Percentiles rank a stretch among this genome's conserved stretches.
Conservation (phyloP, 129 eudicot genomes). For the Solidago caesia region DNA sequence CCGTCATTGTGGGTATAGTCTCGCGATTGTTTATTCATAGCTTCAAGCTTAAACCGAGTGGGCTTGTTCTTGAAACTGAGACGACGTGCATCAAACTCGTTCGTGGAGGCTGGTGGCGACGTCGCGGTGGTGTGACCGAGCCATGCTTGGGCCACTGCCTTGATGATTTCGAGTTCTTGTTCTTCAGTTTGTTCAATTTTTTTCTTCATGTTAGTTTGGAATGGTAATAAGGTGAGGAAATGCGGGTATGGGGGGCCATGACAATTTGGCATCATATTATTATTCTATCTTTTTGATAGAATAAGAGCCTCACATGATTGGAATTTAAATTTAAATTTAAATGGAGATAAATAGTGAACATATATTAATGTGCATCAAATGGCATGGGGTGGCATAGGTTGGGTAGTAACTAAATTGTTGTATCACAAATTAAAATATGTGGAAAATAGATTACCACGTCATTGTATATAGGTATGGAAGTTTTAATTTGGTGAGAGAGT, state of each 20-base stretch:
- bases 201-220: slow-evolving; percentile 34
- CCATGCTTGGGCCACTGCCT: slow-evolving; percentile 88
- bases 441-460: slow-evolving; percentile 13
- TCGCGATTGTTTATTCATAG: slow-evolving; percentile 31
- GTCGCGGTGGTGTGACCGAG: slow-evolving; percentile 48
- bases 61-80: slow-evolving; percentile 49
- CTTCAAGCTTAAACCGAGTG: slow-evolving; percentile 61
- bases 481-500: not conserved
- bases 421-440: slow-evolving; percentile 15
- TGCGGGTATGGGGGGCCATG: slow-evolving; percentile 43
- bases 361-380: slow-evolving; percentile 15
- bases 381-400: slow-evolving; percentile 2
- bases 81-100: slow-evolving; percentile 55
- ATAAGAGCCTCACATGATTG: slow-evolving; percentile 49
- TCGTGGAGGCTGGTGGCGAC: slow-evolving; percentile 33
- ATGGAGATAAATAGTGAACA: slow-evolving; percentile 21
- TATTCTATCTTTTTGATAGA: slow-evolving; percentile 26
- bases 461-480: not conserved
- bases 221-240: slow-evolving; percentile 15
- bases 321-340: slow-evolving; percentile 26
- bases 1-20: not conserved
- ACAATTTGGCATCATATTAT: slow-evolving; percentile 19
- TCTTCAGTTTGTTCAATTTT: slow-evolving; percentile 32
- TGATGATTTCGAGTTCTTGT: slow-evolving; percentile 58
- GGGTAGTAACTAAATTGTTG: not conserved